Evolutionary conservation across 2,329 filamentous ascomycete species (phyloP), one percentile per base, ranked within the genome.

Genomic region (Mariannaea sp.): DNA sequence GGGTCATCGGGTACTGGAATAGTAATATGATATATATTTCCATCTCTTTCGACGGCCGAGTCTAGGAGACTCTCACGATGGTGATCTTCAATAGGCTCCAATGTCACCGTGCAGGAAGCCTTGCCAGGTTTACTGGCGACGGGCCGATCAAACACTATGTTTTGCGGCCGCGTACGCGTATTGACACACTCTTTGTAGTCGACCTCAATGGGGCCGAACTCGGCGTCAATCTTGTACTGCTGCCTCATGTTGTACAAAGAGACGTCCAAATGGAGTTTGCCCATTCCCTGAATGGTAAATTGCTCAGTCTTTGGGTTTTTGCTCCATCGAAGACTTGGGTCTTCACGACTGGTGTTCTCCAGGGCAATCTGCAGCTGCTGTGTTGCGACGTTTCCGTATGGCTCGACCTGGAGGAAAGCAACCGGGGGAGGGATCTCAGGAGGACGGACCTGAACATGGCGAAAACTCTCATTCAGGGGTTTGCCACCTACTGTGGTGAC

Each of bases 331-430:
- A 99, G 77, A 70, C 92, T 97, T 0, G 94, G 94, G 65, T 99
- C 94, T 75, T 99, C 94, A 62, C 94, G 81, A 1, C 96, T 83
- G 5, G 96, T 81, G 42, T 94, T 83, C 5, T 85, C 82, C 5
- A 99, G 77, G 1, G 88, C 87, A 5, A 88, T 84, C 50, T 90
- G 84, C 5, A 99, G 83, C 53, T 87, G 83, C 63, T 92, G 92
- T 64, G 92, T 89, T 60, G 92, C 91, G 26, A 87, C 82, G 26
- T 90, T 76, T 63, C 90, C 87, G 61, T 91, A 79, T 0, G 81
- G 90, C 59, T 97, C 93, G 22, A 97, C 86, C 55, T 92, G 90
- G n/a, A 95, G 87, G 71, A 97, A 99, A 67, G 97, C 96, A 0
- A 99, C 94, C 0, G 94, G 92, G 0, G 94, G 92, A 1, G 94